Conservation (phyloP, 352 stramenopile genomes). For the Pythium folliculosum region DNA sequence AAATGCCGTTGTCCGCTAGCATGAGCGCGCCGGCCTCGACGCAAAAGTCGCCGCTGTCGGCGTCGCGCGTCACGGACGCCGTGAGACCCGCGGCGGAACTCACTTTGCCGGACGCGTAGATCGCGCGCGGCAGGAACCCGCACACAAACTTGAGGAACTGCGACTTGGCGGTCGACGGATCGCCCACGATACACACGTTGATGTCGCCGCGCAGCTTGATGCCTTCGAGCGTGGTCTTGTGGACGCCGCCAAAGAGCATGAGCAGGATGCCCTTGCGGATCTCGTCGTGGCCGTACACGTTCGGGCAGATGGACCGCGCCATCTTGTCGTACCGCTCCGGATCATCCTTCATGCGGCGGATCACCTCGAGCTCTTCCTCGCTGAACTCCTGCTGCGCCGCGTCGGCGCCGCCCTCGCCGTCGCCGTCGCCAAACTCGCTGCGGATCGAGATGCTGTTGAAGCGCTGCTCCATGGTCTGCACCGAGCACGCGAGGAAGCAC, state of each 20-base stretch:
- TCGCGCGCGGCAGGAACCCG: constrained; percentile 90
- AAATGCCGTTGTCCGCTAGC: constrained; percentile 98
- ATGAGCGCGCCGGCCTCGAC: constrained; percentile 96
- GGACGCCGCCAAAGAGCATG: constrained; percentile 97
- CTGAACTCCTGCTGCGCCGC: constrained; percentile 81
- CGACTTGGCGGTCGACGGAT: constrained; percentile 98
- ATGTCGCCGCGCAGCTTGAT: constrained; percentile 99
- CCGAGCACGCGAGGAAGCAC: constrained; percentile 95
- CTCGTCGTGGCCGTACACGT: constrained; percentile 97
- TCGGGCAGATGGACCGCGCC: constrained; percentile 94
- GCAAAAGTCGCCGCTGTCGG: constrained; percentile 91
- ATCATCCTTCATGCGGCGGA: constrained; percentile 91
- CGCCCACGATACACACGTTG: constrained; percentile 99
- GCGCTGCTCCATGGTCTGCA: constrained; percentile 91
- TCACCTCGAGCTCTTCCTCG: constrained; percentile 91
- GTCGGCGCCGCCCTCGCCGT: constrained; percentile 31
- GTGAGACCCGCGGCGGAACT: constrained; percentile 98
- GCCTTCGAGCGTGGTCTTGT: constrained; percentile 97
- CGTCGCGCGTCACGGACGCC: constrained; percentile 95
- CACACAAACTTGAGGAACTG: constrained; percentile 99
- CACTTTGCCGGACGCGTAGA: constrained; percentile 99
- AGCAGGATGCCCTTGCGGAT: constrained; percentile 94
- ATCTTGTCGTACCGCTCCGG: constrained; percentile 93
- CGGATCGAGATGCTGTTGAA: constrained; percentile 89
- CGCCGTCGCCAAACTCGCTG: constrained; percentile 67